phyloP scores from a whole-genome alignment of 768 basidiomycete species.

The Lentinula raphanica region DNA sequence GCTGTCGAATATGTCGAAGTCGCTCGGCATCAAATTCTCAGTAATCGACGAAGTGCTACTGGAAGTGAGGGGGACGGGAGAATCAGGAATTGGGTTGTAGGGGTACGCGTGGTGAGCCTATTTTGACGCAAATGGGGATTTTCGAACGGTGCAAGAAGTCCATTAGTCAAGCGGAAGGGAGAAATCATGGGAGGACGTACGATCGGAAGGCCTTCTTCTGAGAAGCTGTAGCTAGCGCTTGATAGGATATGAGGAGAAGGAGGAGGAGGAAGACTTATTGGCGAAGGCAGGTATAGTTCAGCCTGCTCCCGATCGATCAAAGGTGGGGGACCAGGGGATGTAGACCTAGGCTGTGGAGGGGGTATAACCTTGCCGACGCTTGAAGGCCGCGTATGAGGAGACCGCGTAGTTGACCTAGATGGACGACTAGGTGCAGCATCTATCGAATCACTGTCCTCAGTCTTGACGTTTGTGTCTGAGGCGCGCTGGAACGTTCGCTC shows the following conservation, averaged over 20 bases:
- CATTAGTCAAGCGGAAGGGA: neutral
- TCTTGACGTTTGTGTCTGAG: conserved; percentile 48
- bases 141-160: neutral
- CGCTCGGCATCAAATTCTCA: neutral
- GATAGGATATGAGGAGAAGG: conserved; percentile 28
- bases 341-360: conserved; percentile 11
- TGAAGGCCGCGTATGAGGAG: neutral
- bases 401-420: conserved; percentile 15
- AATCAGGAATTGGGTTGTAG: conserved; percentile 31
- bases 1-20: conserved; percentile 4
- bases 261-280: conserved; percentile 17
- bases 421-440: neutral
- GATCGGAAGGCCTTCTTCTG: conserved; percentile 42
- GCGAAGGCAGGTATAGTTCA: neutral
- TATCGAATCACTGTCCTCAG: conserved; percentile 24
- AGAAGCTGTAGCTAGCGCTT: conserved; percentile 26
- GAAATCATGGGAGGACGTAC: conserved; percentile 33
- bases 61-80: conserved; percentile 25
- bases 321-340: conserved; percentile 18
- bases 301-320: conserved; percentile 3
- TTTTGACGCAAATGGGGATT: neutral
- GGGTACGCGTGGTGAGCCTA: conserved; percentile 44
- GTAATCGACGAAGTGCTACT: conserved; percentile 8
- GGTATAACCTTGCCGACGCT: conserved; percentile 3
- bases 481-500: conserved; percentile 66